phyloP scores from a whole-genome alignment of 1,139 yeast species.

The Hyphopichia wangnamkhiaoensis region DNA sequence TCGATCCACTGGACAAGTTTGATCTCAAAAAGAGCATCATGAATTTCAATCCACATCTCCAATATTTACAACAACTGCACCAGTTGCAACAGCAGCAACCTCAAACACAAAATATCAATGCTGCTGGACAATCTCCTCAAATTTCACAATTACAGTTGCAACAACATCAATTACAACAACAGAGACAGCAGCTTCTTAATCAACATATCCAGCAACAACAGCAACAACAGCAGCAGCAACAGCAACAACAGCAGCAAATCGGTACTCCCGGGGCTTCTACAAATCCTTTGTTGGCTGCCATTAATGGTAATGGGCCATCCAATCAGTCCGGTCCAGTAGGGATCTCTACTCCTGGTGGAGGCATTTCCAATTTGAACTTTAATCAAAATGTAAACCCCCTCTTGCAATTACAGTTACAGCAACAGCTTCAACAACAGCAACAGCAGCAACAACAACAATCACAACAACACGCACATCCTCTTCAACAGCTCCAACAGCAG shows the following conservation, averaged over 20 bases:
- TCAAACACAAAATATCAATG: constrained; percentile 18
- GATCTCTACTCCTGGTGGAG: constrained; percentile 3
- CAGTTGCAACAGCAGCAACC: constrained; percentile 32
- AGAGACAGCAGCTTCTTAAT: constrained; percentile 11
- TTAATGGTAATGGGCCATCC: constrained; percentile 28
- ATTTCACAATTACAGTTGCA: constrained; percentile 39
- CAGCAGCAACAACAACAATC: constrained; percentile 20
- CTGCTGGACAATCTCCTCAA: constrained; percentile 38
- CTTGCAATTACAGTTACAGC: constrained; percentile 31
- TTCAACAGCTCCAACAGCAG: constrained; percentile 15
- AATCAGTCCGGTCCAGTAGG: constrained; percentile 15
- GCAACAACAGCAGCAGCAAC: constrained; percentile 19
- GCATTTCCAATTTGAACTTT: constrained; percentile 6
- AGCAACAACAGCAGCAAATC: constrained; percentile 16
- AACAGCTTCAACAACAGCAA: constrained; percentile 18
- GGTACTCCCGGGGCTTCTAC: constrained; percentile 24
- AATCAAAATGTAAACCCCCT: constrained; percentile 28
- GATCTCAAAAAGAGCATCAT: constrained; percentile 11
- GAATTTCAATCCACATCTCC: constrained; percentile 48
- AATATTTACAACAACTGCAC: constrained; percentile 40
- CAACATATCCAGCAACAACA: constrained; percentile 17
- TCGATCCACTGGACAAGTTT: too few species aligned
- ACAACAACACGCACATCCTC: constrained; percentile 9
- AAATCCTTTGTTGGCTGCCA: constrained; percentile 40
- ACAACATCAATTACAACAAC: constrained; percentile 23